Percentiles rank a stretch among this genome's conserved stretches.
Evolutionary conservation across 768 basidiomycete genomes (phyloP).

Genomic region (Leucosporidium scottii): DNA sequence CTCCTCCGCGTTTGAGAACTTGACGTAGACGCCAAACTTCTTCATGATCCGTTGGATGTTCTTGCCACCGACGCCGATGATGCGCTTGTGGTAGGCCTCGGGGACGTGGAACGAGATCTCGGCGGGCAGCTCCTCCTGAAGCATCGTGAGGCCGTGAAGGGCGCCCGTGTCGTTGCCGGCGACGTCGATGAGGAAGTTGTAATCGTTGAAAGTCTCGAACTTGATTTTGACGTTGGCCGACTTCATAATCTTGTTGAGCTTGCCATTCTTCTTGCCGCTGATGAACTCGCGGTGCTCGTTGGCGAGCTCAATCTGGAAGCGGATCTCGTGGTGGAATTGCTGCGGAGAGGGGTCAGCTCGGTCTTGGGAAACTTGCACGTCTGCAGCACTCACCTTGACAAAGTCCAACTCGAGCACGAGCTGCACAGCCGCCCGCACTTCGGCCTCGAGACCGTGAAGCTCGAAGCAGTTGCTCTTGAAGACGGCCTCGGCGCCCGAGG

Average conservation of each 20-base stretch:
- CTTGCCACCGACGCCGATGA: slow-evolving; percentile 94
- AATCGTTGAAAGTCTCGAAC: slow-evolving; percentile 89
- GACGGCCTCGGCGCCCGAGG: slow-evolving; percentile 85
- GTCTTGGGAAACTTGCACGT: background rate
- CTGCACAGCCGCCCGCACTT: slow-evolving; percentile 75
- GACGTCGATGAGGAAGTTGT: slow-evolving; percentile 40
- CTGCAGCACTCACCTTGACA: slow-evolving; percentile 59
- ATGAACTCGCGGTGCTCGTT: slow-evolving; percentile 99
- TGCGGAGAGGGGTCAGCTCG: slow-evolving; percentile 38
- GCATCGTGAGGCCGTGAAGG: slow-evolving; percentile 73
- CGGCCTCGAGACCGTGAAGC: slow-evolving; percentile 85
- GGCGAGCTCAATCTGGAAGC: slow-evolving; percentile 94
- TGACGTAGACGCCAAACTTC: slow-evolving; percentile 98
- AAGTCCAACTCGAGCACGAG: slow-evolving; percentile 87
- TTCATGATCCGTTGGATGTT: slow-evolving; percentile 99
- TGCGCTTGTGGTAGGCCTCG: slow-evolving; percentile 95
- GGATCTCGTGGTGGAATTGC: slow-evolving; percentile 94
- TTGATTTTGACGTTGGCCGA: slow-evolving; percentile 95
- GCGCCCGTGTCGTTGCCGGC: slow-evolving; percentile 49
- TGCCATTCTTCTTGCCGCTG: slow-evolving; percentile 98
- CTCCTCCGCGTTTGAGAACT: slow-evolving; percentile 96
- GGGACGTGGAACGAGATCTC: slow-evolving; percentile 99
- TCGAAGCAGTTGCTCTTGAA: slow-evolving; percentile 98
- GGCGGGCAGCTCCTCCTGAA: slow-evolving; percentile 96
- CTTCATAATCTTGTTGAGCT: slow-evolving; percentile 99